Base-by-base conservation (phyloP, 108 stramenopile genomes). In the Nannochloropsis salina region DNA sequence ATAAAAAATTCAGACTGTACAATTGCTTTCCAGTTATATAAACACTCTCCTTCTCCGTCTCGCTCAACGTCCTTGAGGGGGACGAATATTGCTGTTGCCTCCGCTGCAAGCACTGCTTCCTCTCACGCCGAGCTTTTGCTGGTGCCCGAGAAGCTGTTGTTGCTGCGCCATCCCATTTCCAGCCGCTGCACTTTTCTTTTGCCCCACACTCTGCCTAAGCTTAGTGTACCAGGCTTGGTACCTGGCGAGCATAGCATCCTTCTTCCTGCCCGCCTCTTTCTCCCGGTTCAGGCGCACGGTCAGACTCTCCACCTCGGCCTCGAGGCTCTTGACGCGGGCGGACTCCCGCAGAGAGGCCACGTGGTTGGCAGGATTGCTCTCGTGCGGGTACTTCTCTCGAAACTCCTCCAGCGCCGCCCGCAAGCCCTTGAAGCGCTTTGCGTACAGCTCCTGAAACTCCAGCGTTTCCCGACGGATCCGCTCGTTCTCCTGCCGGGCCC, bases 401-500 rank as follows among this genome's bases (percentile, higher is more conserved):
- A 42, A 20, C 11, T 20, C 1, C 51, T 31, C 82, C 61, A 74
- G 61, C 8, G 61, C 61, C 61, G 61, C 4, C n/a, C 61, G 15
- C 61, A 74, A n/a, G n/a, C n/a, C 61, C 8, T n/a, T 15, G n/a
- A 74, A 83, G 47, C 82, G 79, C 51, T 86, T 82, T 41, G 82
- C 82, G 43, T 86, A 86, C 83, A 83, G 82, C 80, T 45, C 43
- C 86, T 86, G 86, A 43, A 86, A 86, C n/a, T 81, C 41, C 42
- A 51, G 43, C 82, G 83, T 86, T 41, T 86, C 86, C 21, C 83
- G 74, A 41, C 86, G 82, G 9, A 83, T 15, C 43, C 82, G 40
- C 61, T 86, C 83, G 42, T 82, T 86, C 82, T 86, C 86, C 83
- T 80, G 86, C 20, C 86, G 86, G 3, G 83, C 83, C 82, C 83